phyloP scores from a whole-genome alignment of 2,329 filamentous ascomycete genomes.

The Aspergillus udagawae region DNA sequence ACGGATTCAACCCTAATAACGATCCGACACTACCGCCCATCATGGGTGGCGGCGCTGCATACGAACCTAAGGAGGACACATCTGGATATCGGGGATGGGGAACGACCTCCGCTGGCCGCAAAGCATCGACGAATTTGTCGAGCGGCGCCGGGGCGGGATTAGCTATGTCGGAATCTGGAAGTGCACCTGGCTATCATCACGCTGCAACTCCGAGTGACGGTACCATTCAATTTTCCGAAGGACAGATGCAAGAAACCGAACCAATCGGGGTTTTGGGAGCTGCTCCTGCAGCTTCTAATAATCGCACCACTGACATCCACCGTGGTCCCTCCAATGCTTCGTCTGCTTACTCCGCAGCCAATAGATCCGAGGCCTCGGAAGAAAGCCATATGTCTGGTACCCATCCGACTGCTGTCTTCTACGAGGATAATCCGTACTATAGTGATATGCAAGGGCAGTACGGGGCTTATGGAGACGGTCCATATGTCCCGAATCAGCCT shows the following conservation, averaged over 20 bases:
- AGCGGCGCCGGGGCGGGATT: conserved; percentile 59
- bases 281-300: conserved; percentile 60
- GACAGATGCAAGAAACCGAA: conserved; percentile 68
- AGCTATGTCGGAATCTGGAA: conserved; percentile 68
- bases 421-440: conserved; percentile 56
- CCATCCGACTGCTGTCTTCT: conserved; percentile 48
- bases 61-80: conserved; percentile 67
- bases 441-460: conserved; percentile 39
- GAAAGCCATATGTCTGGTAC: conserved; percentile 48
- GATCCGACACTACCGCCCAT: conserved; percentile 72
- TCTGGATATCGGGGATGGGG: conserved; percentile 92
- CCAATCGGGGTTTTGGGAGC: conserved; percentile 75
- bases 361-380: conserved; percentile 63
- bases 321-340: conserved; percentile 93
- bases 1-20: conserved; percentile 95
- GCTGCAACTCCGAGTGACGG: conserved; percentile 62
- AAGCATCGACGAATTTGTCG: conserved; percentile 85
- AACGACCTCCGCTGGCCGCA: conserved; percentile 70
- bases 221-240: conserved; percentile 59
- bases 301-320: conserved; percentile 67
- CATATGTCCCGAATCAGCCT: conserved; percentile 59
- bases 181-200: conserved; percentile 50
- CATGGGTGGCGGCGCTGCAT: conserved; percentile 41
- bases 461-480: conserved; percentile 54
- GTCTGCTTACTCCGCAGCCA: conserved; percentile 84